Conservation (phyloP, 495 filamentous ascomycete genomes). For the Rhizodiscina lignyota region DNA sequence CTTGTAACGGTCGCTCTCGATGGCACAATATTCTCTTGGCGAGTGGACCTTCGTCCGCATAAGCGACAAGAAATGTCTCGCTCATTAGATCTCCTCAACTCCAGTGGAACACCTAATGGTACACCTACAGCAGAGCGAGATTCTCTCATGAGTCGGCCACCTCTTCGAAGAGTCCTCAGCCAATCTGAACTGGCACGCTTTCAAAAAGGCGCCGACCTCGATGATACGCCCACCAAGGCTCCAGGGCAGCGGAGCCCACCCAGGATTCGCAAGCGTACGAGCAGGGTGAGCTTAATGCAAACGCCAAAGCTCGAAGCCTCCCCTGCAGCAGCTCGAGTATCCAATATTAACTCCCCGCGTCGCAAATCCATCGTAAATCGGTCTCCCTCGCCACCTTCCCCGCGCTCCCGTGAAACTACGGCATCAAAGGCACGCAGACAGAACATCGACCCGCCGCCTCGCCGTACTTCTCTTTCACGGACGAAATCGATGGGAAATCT, state of each 20-base stretch:
- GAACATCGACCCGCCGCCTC: neutral
- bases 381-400: constrained; percentile 21
- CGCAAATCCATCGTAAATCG: constrained; percentile 10
- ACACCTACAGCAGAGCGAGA: too few relatives aligned
- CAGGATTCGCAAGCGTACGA: constrained; percentile 14
- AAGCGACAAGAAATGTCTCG: constrained; percentile 10
- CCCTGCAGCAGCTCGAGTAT: constrained; percentile 6
- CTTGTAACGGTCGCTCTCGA: constrained; percentile 24
- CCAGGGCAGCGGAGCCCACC: constrained; percentile 13
- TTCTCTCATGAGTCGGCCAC: constrained; percentile 12
- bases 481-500: too few relatives aligned
- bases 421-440: neutral
- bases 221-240: constrained; percentile 11
- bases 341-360: constrained; percentile 3
- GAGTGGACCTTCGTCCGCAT: constrained; percentile 4
- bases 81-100: constrained; percentile 10
- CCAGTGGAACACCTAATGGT: constrained; percentile 9
- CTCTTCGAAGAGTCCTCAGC: constrained; percentile 21
- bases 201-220: constrained; percentile 14
- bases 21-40: constrained; percentile 26
- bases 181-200: constrained; percentile 22
- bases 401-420: constrained; percentile 5
- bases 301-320: constrained; percentile 20
- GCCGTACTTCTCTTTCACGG: too few relatives aligned
- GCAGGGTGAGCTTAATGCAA: constrained; percentile 18